These are phyloP conservation scores for Pezicula neosporulosa DNA, from an alignment of 2,329 filamentous ascomycete species.

Conservation along the genomic window DNA sequence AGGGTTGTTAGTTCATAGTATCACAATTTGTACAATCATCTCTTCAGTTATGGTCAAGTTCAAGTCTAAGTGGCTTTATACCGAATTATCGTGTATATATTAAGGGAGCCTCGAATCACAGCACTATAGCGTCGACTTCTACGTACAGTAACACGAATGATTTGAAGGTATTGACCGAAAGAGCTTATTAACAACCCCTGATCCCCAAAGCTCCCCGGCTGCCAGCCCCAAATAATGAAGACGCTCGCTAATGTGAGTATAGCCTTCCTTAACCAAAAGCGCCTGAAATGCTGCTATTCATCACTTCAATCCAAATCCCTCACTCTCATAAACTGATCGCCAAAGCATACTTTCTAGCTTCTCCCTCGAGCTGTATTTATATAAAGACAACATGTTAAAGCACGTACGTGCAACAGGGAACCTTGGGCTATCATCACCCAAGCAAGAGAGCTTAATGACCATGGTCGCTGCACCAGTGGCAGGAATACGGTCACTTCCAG, in stretches of 20 bases:
- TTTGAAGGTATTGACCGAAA: neutral
- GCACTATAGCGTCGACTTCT: neutral
- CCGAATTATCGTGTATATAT: neutral
- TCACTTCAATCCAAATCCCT: conserved; percentile 86
- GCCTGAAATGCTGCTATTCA: conserved; percentile 1
- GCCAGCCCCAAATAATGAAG: neutral
- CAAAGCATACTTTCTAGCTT: conserved; percentile 72
- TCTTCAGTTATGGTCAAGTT: neutral
- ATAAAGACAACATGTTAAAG: conserved; percentile 81
- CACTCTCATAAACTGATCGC: conserved; percentile 84
- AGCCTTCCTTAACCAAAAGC: neutral
- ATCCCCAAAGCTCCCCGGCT: no score
- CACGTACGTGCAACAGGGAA: conserved; percentile 88
- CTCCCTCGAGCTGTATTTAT: conserved; percentile 63
- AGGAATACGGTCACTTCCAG: conserved; percentile 85
- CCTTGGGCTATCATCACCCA: conserved; percentile 69
- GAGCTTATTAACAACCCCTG: neutral
- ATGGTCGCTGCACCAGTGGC: conserved; percentile 82
- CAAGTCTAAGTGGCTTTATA: neutral
- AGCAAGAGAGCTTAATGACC: conserved; percentile 70
- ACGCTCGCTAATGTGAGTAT: neutral
- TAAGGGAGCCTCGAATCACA: neutral
- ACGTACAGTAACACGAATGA: neutral
- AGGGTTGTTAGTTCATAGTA: neutral
- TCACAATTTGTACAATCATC: neutral